Percentiles rank a stretch among this genome's conserved stretches.
Evolutionary conservation across 1,284 basidiomycete genomes (phyloP).

Genomic region (Lentinula novae-zelandiae): DNA sequence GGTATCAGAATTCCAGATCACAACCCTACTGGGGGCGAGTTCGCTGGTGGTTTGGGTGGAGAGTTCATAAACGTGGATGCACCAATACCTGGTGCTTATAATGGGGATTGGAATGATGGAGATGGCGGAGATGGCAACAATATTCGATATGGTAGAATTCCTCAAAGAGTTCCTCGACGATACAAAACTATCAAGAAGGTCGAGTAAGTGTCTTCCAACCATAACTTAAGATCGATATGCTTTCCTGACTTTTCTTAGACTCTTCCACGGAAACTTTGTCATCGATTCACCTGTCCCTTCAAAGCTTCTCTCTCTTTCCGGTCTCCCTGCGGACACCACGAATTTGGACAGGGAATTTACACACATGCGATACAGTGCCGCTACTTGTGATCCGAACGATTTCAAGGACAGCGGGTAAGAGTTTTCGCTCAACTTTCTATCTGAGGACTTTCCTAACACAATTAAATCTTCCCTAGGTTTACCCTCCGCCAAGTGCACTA

Average conservation of each 20-base stretch:
- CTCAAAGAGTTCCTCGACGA: slow-evolving; percentile 79
- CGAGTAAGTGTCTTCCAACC: slow-evolving; percentile 47
- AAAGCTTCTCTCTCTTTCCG: slow-evolving; percentile 75
- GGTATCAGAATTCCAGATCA: slow-evolving; percentile 15
- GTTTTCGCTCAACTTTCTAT: slow-evolving; percentile 54
- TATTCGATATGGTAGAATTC: slow-evolving; percentile 81
- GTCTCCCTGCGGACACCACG: slow-evolving; percentile 42
- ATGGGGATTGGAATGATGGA: slow-evolving; percentile 23
- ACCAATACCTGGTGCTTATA: slow-evolving; percentile 15
- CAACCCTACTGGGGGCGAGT: slow-evolving; percentile 14
- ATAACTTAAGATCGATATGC: slow-evolving; percentile 1
- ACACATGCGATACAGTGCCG: slow-evolving; percentile 91
- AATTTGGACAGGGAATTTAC: slow-evolving; percentile 80
- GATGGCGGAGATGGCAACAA: slow-evolving; percentile 44
- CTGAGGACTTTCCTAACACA: not conserved
- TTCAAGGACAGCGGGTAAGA: slow-evolving; percentile 78
- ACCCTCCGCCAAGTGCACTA: slow-evolving; percentile 76
- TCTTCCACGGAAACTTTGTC: slow-evolving; percentile 92
- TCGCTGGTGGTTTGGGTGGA: slow-evolving; percentile 8
- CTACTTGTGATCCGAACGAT: slow-evolving; percentile 91
- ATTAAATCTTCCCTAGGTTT: not conserved
- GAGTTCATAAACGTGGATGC: slow-evolving; percentile 7
- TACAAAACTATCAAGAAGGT: slow-evolving; percentile 91
- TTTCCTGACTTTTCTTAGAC: slow-evolving; percentile 30
- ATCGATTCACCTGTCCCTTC: slow-evolving; percentile 84